Evolutionary conservation across 2,329 filamentous ascomycete genomes (phyloP).

Genomic region (Seiridium cupressi): DNA sequence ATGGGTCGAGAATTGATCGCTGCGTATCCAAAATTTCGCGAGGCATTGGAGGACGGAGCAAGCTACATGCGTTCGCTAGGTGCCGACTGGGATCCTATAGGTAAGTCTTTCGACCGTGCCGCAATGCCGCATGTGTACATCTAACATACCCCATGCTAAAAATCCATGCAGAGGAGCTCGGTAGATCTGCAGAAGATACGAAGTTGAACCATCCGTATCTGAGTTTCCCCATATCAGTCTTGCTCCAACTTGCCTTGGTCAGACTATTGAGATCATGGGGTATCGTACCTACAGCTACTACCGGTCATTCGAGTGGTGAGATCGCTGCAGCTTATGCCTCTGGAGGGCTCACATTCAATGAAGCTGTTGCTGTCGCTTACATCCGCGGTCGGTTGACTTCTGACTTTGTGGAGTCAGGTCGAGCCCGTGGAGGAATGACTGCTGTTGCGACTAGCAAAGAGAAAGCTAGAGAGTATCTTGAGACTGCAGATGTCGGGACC

Average conservation of each 20-base stretch:
- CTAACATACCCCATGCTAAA: not conserved
- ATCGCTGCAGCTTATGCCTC: slow-evolving; percentile 29
- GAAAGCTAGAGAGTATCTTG: not conserved
- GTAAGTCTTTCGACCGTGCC: not conserved
- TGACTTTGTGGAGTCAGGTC: not conserved
- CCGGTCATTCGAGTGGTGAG: slow-evolving; percentile 32
- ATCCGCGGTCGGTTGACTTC: slow-evolving; percentile 3
- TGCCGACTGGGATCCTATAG: slow-evolving; percentile 2
- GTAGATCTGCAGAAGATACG: not conserved
- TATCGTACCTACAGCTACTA: slow-evolving; percentile 21
- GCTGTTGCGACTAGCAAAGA: slow-evolving; percentile 20
- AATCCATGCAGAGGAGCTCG: not conserved
- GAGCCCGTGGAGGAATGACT: slow-evolving; percentile 26
- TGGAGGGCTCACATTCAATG: slow-evolving; percentile 9
- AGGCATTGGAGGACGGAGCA: not conserved
- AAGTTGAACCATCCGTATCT: slow-evolving; percentile 6
- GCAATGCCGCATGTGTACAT: too few species aligned
- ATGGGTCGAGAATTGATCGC: slow-evolving; percentile 16
- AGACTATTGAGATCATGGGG: slow-evolving; percentile 26
- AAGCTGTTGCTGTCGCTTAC: slow-evolving; percentile 23
- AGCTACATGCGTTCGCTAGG: not conserved
- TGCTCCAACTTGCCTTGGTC: slow-evolving; percentile 31
- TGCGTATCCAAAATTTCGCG: slow-evolving; percentile 4
- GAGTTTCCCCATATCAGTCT: slow-evolving; percentile 3
- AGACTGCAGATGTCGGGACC: slow-evolving; percentile 34